Evolutionary conservation across 305 asterid genomes (phyloP).

Genomic region (Lippia alba): DNA sequence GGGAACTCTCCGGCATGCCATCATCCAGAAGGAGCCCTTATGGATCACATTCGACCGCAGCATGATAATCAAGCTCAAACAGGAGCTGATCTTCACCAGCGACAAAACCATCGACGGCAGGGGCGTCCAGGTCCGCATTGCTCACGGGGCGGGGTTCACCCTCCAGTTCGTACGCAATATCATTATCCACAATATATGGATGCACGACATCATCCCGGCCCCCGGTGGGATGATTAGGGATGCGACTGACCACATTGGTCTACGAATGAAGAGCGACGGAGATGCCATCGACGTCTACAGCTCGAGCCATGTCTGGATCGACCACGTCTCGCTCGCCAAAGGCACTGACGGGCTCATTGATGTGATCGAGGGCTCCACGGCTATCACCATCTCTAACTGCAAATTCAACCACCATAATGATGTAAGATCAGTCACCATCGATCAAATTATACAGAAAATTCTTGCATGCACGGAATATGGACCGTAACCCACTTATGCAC

Average conservation of each 20-base stretch:
- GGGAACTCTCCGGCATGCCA: constrained; percentile 77
- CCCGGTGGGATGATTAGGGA: constrained; percentile 65
- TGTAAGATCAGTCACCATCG: constrained; percentile 32
- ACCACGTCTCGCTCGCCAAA: constrained; percentile 59
- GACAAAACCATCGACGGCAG: constrained; percentile 63
- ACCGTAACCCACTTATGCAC: too few species aligned
- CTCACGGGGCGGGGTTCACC: constrained; percentile 64
- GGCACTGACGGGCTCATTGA: constrained; percentile 67
- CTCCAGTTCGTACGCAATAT: constrained; percentile 65
- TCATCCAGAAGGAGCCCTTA: constrained; percentile 60
- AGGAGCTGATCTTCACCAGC: constrained; percentile 53
- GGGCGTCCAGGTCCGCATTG: constrained; percentile 54
- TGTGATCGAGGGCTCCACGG: constrained; percentile 69
- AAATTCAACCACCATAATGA: constrained; percentile 74
- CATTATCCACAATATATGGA: constrained; percentile 59
- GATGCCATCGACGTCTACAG: constrained; percentile 57
- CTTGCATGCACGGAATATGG: too few species aligned
- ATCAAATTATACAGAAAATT: not conserved
- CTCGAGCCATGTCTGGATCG: constrained; percentile 62
- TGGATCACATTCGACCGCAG: constrained; percentile 67
- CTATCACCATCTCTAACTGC: constrained; percentile 74
- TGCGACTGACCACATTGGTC: constrained; percentile 44
- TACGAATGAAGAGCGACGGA: constrained; percentile 55
- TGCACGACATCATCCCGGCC: constrained; percentile 54
- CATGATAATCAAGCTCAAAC: constrained; percentile 56